Percentiles rank a stretch among this genome's conserved stretches.
Conservation (phyloP, 2,329 filamentous ascomycete species). For the Ophiostoma triangulosporum region DNA sequence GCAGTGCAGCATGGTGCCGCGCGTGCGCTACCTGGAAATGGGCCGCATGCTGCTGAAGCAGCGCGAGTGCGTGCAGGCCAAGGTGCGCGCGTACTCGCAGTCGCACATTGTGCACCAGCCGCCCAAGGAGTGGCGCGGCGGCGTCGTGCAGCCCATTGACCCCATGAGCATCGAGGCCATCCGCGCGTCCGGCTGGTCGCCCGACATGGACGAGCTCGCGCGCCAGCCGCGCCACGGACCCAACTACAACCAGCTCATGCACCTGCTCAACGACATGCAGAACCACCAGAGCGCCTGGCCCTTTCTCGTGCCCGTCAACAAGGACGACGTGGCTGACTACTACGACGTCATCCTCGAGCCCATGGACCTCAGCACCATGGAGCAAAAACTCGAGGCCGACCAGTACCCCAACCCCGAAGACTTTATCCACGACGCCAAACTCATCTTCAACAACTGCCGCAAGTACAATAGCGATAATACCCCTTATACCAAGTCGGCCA, state of each 20-base stretch:
- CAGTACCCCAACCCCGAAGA: conserved; percentile 85
- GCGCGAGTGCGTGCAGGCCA: conserved; percentile 87
- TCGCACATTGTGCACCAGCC: conserved; percentile 78
- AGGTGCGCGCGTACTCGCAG: conserved; percentile 83
- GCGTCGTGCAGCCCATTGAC: conserved; percentile 61
- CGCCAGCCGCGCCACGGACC: conserved; percentile 90
- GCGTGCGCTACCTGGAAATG: conserved; percentile 84
- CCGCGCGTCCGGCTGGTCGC: conserved; percentile 84
- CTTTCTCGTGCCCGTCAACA: conserved; percentile 84
- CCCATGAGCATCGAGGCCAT: conserved; percentile 80
- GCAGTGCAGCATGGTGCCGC: conserved; percentile 96
- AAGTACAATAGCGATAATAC: conserved; percentile 95
- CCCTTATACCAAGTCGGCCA: conserved; percentile 87
- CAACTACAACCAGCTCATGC: conserved; percentile 87
- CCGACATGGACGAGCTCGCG: conserved; percentile 94
- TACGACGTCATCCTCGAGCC: conserved; percentile 97
- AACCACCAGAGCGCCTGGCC: conserved; percentile 92
- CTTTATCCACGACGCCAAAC: conserved; percentile 74
- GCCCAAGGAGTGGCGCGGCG: conserved; percentile 61
- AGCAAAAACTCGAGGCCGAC: conserved; percentile 85
- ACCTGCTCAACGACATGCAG: conserved; percentile 87
- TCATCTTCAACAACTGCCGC: conserved; percentile 90
- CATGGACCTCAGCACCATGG: conserved; percentile 95
- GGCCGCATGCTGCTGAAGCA: conserved; percentile 94
- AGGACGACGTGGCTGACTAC: conserved; percentile 95